Conservation (phyloP, 768 basidiomycete species). For the Agaricus blazei region DNA sequence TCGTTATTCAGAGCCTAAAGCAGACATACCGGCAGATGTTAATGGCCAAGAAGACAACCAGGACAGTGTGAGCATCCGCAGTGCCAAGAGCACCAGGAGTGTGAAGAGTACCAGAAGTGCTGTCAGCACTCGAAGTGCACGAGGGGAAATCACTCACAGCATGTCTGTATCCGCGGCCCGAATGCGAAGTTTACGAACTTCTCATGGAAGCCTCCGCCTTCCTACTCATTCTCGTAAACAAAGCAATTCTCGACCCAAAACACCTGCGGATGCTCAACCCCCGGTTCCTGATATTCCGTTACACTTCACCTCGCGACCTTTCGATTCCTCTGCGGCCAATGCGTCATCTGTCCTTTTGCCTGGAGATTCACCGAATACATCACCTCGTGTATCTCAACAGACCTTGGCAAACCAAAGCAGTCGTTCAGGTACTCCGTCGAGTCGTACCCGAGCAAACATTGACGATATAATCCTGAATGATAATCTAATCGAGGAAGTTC, state of each 20-base stretch:
- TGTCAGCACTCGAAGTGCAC: constrained; percentile 24
- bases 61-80: constrained; percentile 12
- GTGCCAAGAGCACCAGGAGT: constrained; percentile 22
- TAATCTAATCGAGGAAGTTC: constrained; percentile 6
- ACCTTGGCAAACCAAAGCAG: background rate
- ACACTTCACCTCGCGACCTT: constrained; percentile 19
- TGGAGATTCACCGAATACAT: constrained; percentile 10
- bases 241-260: constrained; percentile 14
- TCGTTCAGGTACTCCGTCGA: background rate
- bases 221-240: constrained; percentile 29
- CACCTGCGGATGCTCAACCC: constrained; percentile 23
- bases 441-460: constrained; percentile 1
- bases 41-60: constrained; percentile 8
- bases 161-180: constrained; percentile 60
- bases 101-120: constrained; percentile 29
- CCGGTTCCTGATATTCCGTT: constrained; percentile 29
- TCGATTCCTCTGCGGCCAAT: constrained; percentile 16
- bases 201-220: constrained; percentile 63
- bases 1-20: constrained; percentile 9
- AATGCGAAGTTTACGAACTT: constrained; percentile 56
- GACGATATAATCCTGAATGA: constrained; percentile 10
- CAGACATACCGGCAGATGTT: constrained; percentile 9
- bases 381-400: background rate
- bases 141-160: constrained; percentile 23
- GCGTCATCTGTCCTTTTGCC: constrained; percentile 19